Evolutionary conservation across 345 rosid genomes (phyloP), one percentile per base, ranked within the genome.

Genomic region (Hirschfeldia incana): DNA sequence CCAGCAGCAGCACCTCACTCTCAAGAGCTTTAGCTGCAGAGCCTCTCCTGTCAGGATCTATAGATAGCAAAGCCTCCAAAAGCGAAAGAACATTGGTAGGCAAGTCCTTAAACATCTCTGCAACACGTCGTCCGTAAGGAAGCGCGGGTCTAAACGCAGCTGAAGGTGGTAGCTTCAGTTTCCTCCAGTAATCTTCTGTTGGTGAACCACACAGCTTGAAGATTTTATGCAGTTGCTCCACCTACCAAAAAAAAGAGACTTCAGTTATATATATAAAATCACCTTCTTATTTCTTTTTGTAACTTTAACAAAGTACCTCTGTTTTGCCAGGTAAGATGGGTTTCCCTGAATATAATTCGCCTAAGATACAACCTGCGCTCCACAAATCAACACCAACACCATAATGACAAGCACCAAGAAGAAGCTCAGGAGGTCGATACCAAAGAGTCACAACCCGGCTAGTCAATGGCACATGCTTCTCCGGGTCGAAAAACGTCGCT

Each of bases 391-490:
- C 91, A 30, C 94, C 93, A 64, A 89, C 90, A 70, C 93, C 91
- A 76, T 95, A 95, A 65, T 76, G 86, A 73, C 88, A 81, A 75
- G 98, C 91, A 78, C 99, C 99, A 63, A 95, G 95, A 17, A 95
- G 87, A 78, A 95, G 98, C 83, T 95, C 98, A 0, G 99, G 99
- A 1, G 98, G 98, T 79, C 99, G 85, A 86, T 95, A 95, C 99
- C 99, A 95, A 33, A 95, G 97, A 27, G 98, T 95, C 82, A 95
- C 98, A 61, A 95, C 99, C 29, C 99, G 96, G 79, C 96, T 93
- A 13, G 99, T 95, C 88, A 93, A 76, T 1, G 88, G 91, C 66
- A 74, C 82, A 3, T 72, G 84, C 17, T 88, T 73, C 16, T 76
- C 70, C 39, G 98, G 92, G 76, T 93, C 81, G 53, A 86, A 95